These are phyloP conservation scores for Vigna unguiculata DNA, from an alignment of 306 rosid species.

Conservation along the genomic window DNA sequence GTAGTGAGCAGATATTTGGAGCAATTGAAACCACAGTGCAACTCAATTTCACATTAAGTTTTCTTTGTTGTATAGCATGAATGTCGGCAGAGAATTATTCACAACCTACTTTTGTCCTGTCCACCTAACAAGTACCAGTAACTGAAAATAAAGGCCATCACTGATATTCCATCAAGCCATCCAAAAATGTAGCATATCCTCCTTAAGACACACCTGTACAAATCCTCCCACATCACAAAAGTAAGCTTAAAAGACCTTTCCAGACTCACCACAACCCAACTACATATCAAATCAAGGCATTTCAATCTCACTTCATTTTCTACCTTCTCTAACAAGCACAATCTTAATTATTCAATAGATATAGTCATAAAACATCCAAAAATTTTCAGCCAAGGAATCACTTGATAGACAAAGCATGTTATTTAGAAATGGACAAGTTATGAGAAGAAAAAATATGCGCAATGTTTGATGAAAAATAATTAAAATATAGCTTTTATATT, in stretches of 20 bases:
- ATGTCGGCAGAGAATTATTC: slow-evolving; percentile 1
- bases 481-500: no score
- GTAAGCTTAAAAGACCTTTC: neutral
- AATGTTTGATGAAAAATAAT: no score
- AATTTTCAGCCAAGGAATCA: neutral
- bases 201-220: neutral
- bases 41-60: neutral
- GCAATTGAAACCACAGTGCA: slow-evolving; percentile 22
- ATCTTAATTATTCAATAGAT: slow-evolving; percentile 1
- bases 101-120: slow-evolving; percentile 15
- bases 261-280: neutral
- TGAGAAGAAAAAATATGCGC: no score
- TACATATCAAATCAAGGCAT: neutral
- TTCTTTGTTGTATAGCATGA: neutral
- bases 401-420: slow-evolving; percentile 4
- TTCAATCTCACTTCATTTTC: neutral
- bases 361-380: neutral
- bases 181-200: slow-evolving; percentile 8
- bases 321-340: slow-evolving; percentile 5
- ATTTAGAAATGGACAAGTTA: no score
- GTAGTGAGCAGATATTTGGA: slow-evolving; percentile 3
- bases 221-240: slow-evolving; percentile 17
- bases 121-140: neutral
- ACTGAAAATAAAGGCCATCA: neutral
- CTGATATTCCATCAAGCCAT: neutral